Evolutionary conservation across 148 eudicot genomes (phyloP), one percentile per base, ranked within the genome.

Genomic region (Pouteria glomerata): DNA sequence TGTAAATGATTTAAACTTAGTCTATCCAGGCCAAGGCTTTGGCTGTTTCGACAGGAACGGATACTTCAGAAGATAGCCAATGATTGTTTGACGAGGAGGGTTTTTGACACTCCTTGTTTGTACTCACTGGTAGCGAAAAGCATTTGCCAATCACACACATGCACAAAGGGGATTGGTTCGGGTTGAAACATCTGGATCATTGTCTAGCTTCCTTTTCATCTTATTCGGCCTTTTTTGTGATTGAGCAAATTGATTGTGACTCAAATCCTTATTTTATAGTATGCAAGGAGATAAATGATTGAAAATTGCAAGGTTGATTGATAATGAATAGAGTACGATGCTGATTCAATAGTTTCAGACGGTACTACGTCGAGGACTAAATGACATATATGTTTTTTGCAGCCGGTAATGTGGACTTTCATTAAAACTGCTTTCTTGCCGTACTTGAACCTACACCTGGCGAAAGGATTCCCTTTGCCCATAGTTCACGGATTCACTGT

Each of bases 331-430:
- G 27, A 15, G 2, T 48, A 31, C n/a, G 50, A 56, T 26, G 16
- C 16, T 24, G 19, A 31, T 30, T 0, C 3, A 31, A 31, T 15
- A 33, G 27, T 55, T 55, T 55, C 58, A 55, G 13, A 50, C 21
- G 6, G 14, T 60, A 13, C 19, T 61, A 4, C 19, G 18, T 2
- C 19, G 34, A n/a, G 12, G 0, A 1, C 23, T 42, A 65, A 76
- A 10, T 58, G 41, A 3, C n/a, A 47, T 1, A 15, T 10, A 5
- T 31, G 34, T 76, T 33, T 30, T 13, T 24, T 87, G 92, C 96
- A 90, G 96, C 96, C 96, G 31, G 80, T 86, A 66, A 72, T 90
- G 56, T 77, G 96, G 90, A 85, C 96, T 1, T 44, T 90, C 48
- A 74, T 90, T 29, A 83, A 90, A 79, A 90, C 92, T 52, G 88